Base-by-base conservation (phyloP, 225 moss, liverwort and hornwort species). In the Sphagnum tenellum region DNA sequence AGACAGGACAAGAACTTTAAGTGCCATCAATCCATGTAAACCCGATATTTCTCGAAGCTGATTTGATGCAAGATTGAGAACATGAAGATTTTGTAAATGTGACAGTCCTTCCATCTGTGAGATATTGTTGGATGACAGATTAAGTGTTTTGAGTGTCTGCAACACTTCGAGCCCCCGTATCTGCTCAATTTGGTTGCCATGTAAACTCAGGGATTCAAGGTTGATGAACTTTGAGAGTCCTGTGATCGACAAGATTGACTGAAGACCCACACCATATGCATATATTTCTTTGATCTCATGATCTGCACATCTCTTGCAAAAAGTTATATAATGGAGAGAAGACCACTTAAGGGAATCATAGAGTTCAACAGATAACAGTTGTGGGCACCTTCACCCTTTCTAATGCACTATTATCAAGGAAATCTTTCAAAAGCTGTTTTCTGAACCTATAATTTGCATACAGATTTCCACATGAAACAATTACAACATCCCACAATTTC, bases 91-190 rank as follows among this genome's bases (percentile, higher is more conserved):
- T 4, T 62, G 77, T 11, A 98, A 56, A 45, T 81, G 76, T 3
- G 85, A 82, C 55, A 98, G 77, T 5, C 90, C 87, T 9, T 85
- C 90, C 86, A 98, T 98, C 60, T 75, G 79, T 7, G 66, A 7
- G 46, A 98, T 87, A 7, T 45, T 82, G 47, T 98, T 98, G n/a
- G 96, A 90, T 0, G 96, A 98, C 8, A 98, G 64, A 67, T 98
- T 98, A 50, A 98, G 82, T 57, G 86, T 76, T 14, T 79, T 67
- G 0, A 98, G 87, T 44, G 77, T 67, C 56, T 64, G 68, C 9
- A 98, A 45, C 2, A 71, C 68, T 65, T 92, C 92, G 4, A 96
- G 68, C 5, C 92, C 90, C 67, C 87, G 75, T 29, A 98, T 90
- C 1, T 64, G 65, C 66, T 81, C 70, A 5, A 98, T 90, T 12